These are phyloP conservation scores for Eucalyptus fibrosa DNA, from an alignment of 345 rosid species.

Conservation along the genomic window DNA sequence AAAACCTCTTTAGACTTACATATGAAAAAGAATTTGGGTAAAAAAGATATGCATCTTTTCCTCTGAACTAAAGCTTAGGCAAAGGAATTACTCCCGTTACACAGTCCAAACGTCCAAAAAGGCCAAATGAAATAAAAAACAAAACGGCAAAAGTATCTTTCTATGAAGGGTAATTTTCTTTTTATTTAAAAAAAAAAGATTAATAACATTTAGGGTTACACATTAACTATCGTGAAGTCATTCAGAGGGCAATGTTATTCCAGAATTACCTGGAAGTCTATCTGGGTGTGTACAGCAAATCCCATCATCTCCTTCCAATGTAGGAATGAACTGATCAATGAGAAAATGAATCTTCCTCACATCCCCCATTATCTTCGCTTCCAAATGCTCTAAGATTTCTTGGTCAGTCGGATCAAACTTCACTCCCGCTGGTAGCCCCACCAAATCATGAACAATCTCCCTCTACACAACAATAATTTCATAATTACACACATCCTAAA, in stretches of 20 bases:
- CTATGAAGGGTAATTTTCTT: not conserved
- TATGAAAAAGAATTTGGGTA: not conserved
- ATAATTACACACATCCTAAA: not conserved
- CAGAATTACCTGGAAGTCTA: constrained; percentile 63
- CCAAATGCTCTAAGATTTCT: constrained; percentile 84
- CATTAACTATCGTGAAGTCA: not conserved
- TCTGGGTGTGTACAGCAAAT: constrained; percentile 95
- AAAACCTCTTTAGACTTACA: not conserved
- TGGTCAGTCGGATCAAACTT: constrained; percentile 89
- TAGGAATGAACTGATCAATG: constrained; percentile 76
- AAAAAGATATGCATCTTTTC: not conserved
- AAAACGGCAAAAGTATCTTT: not conserved
- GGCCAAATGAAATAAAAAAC: no score
- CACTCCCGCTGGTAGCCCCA: constrained; percentile 89
- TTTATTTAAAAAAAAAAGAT: not conserved
- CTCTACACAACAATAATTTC: constrained; percentile 11
- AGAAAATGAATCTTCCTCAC: constrained; percentile 60
- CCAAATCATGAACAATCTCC: constrained; percentile 49
- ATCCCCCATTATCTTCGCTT: constrained; percentile 57
- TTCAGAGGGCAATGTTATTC: not conserved
- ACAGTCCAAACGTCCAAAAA: not conserved
- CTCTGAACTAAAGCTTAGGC: not conserved
- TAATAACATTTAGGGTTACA: not conserved
- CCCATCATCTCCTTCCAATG: constrained; percentile 81
- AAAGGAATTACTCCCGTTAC: not conserved